Evolutionary conservation across 1,284 basidiomycete species (phyloP).

Genomic region (Chalciporus sp.): DNA sequence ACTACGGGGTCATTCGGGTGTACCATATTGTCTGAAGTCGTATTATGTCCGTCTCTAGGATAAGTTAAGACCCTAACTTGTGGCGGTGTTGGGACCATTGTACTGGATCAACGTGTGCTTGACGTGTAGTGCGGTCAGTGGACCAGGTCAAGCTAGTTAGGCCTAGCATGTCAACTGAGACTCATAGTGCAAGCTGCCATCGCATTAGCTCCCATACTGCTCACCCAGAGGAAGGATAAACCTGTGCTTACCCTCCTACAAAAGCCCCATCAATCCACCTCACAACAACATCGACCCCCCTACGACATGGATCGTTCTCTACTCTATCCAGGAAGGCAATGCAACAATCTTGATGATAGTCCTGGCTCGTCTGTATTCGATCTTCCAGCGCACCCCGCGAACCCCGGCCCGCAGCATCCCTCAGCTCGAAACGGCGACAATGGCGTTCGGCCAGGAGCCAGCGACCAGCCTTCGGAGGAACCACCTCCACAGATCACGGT

Average conservation of each 20-base stretch:
- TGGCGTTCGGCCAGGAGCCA: conserved; percentile 7
- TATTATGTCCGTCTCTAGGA: no score
- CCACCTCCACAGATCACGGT: conserved; percentile 54
- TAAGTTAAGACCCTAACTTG: no score
- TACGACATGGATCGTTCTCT: conserved; percentile 23
- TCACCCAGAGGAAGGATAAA: neutral
- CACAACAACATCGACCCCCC: neutral
- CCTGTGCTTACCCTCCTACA: neutral
- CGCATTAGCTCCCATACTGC: neutral
- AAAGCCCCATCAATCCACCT: no score
- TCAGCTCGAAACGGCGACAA: conserved; percentile 9
- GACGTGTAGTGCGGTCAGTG: no score
- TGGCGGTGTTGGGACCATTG: no score
- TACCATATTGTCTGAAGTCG: no score
- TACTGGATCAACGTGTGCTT: no score
- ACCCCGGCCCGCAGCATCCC: conserved; percentile 21
- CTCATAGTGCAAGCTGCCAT: neutral
- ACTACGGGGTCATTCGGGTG: no score
- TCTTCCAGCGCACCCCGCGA: conserved; percentile 51
- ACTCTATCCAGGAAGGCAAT: conserved; percentile 13
- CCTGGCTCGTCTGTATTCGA: conserved; percentile 74
- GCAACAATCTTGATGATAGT: conserved; percentile 41
- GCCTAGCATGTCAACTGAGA: no score
- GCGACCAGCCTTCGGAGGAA: conserved; percentile 6
- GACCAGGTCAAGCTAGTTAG: no score